Percentiles rank a stretch among this genome's conserved stretches.
Evolutionary conservation across 2,329 filamentous ascomycete species (phyloP).

Genomic region (Stagonosporopsis vannaccii): DNA sequence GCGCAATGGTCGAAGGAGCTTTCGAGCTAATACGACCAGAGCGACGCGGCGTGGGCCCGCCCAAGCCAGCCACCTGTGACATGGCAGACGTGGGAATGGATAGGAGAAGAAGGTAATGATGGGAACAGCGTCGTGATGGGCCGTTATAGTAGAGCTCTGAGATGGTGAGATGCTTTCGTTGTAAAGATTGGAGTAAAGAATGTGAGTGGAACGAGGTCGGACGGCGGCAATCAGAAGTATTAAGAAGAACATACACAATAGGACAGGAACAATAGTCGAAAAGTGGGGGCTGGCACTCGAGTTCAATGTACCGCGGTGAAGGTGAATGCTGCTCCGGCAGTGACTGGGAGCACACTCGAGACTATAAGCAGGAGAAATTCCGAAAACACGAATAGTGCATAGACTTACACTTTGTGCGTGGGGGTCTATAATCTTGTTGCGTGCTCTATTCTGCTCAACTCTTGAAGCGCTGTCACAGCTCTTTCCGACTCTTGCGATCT

Average conservation of each 20-base stretch:
- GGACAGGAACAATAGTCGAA: neutral
- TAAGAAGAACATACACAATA: neutral
- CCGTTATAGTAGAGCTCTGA: neutral
- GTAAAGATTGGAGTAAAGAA: neutral
- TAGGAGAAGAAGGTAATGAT: neutral
- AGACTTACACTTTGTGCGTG: constrained; percentile 5
- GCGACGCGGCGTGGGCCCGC: constrained; percentile 40
- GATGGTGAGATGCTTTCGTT: neutral
- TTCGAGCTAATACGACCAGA: constrained; percentile 39
- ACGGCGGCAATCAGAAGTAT: neutral
- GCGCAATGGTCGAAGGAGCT: constrained; percentile 37
- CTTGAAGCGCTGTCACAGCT: neutral
- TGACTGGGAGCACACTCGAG: neutral
- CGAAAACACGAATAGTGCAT: neutral
- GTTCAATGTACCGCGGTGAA: neutral
- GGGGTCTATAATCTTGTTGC: neutral
- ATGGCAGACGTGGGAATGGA: constrained; percentile 18
- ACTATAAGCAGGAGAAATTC: neutral
- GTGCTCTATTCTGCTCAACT: neutral
- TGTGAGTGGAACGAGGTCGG: neutral
- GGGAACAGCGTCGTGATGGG: neutral
- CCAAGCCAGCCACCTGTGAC: constrained; percentile 32
- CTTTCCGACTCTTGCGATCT: constrained; percentile 18
- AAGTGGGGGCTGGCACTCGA: neutral
- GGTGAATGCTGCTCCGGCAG: neutral